These are phyloP conservation scores for Tetrahymena elliotti DNA, from an alignment of 73 alveolate genomes.

Conservation along the genomic window DNA sequence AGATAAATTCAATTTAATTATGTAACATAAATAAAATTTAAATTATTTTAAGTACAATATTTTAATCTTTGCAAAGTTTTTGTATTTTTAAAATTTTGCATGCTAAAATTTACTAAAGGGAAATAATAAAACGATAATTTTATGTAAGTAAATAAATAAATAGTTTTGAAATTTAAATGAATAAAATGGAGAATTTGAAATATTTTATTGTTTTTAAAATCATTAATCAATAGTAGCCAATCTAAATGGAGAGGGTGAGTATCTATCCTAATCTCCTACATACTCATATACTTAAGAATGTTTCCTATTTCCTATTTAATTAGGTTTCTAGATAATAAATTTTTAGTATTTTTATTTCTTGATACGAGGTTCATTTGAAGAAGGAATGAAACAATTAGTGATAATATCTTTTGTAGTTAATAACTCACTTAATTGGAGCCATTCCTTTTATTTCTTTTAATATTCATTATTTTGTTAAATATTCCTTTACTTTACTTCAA, in stretches of 20 bases:
- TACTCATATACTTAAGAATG: background rate
- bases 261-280: background rate
- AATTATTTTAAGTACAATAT: too few species aligned
- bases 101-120: too few species aligned
- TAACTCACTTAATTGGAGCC: background rate
- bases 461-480: too few species aligned
- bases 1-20: too few species aligned
- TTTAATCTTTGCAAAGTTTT: too few species aligned
- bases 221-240: background rate
- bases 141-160: too few species aligned
- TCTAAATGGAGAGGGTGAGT: background rate
- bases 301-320: background rate
- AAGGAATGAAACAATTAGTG: background rate
- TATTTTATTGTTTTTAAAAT: background rate
- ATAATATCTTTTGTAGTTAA: background rate
- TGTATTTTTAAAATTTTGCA: too few species aligned
- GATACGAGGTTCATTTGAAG: background rate
- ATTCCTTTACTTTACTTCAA: too few species aligned
- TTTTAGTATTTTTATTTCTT: background rate
- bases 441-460: background rate
- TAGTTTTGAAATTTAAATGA: too few species aligned
- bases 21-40: too few species aligned
- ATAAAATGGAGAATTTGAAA: background rate
- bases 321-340: background rate
- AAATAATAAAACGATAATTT: too few species aligned